These are phyloP conservation scores for Brettanomyces sp. DNA, from an alignment of 805 yeast species.

Conservation along the genomic window DNA sequence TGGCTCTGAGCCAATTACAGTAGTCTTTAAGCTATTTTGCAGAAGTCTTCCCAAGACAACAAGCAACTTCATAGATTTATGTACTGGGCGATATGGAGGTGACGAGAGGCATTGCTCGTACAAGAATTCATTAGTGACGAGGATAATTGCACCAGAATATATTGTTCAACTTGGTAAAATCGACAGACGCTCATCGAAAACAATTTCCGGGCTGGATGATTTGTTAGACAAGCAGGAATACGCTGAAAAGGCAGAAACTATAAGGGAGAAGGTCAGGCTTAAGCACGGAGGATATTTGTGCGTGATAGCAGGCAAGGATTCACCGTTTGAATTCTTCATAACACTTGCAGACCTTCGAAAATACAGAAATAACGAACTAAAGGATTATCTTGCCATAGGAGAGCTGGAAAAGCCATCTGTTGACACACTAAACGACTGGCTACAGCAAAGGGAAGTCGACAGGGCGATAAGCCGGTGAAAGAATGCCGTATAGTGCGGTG, in stretches of 20 bases:
- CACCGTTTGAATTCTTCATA: constrained; percentile 15
- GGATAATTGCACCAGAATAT: constrained; percentile 21
- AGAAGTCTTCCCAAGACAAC: constrained; percentile 2
- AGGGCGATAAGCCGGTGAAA: constrained; percentile 9
- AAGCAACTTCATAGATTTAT: not conserved
- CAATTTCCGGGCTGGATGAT: not conserved
- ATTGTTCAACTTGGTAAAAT: constrained; percentile 17
- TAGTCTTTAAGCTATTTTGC: constrained; percentile 2
- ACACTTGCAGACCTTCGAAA: constrained; percentile 10
- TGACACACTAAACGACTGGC: not conserved
- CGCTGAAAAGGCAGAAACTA: not conserved
- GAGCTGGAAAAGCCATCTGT: constrained; percentile 11
- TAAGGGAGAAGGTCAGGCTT: not conserved
- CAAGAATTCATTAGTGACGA: constrained; percentile 11
- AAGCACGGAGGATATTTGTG: constrained; percentile 12
- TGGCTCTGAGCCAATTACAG: not conserved
- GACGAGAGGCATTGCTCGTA: constrained; percentile 4
- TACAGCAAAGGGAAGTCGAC: constrained; percentile 10
- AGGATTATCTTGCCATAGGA: constrained; percentile 16
- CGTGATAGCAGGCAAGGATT: constrained; percentile 5
- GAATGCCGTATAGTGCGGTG: constrained; percentile 13
- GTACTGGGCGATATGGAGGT: not conserved
- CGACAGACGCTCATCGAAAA: constrained; percentile 4
- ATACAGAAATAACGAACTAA: constrained; percentile 6
- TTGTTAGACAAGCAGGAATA: constrained; percentile 8